phyloP scores from a whole-genome alignment of 2,329 filamentous ascomycete species.

The Cadophora luteo-olivacea region DNA sequence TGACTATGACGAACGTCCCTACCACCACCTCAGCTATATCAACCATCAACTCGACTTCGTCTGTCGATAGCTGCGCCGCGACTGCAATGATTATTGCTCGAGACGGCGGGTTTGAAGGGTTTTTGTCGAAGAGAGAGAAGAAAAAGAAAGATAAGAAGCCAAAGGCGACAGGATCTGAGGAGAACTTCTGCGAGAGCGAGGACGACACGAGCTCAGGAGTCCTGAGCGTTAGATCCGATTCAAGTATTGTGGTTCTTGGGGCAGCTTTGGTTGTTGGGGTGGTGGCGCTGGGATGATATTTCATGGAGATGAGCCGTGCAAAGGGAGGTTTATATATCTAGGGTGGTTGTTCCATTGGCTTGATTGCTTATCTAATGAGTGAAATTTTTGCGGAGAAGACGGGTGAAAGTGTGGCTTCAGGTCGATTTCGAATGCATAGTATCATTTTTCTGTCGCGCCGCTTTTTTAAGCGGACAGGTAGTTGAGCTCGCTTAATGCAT shows the following conservation, averaged over 20 bases:
- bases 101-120: background rate
- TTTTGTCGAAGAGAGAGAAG: background rate
- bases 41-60: background rate
- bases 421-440: no score
- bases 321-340: no score
- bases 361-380: no score
- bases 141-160: background rate
- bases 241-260: background rate
- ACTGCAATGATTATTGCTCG: background rate
- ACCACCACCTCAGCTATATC: background rate
- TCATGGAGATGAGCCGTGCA: background rate
- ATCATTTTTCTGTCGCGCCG: no score
- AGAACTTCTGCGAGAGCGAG: background rate
- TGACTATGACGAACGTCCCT: background rate
- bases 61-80: background rate
- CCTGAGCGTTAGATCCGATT: background rate
- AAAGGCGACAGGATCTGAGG: background rate
- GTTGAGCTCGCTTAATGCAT: no score
- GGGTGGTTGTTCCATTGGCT: no score
- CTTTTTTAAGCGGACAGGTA: no score
- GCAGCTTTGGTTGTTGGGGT: background rate
- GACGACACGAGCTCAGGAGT: background rate
- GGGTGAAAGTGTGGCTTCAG: no score
- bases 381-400: no score
- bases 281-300: background rate